A percentile compares a stretch with the other conserved stretches of the same genome.
Conservation (phyloP, 768 basidiomycete species). For the Hericium rajendrae region DNA sequence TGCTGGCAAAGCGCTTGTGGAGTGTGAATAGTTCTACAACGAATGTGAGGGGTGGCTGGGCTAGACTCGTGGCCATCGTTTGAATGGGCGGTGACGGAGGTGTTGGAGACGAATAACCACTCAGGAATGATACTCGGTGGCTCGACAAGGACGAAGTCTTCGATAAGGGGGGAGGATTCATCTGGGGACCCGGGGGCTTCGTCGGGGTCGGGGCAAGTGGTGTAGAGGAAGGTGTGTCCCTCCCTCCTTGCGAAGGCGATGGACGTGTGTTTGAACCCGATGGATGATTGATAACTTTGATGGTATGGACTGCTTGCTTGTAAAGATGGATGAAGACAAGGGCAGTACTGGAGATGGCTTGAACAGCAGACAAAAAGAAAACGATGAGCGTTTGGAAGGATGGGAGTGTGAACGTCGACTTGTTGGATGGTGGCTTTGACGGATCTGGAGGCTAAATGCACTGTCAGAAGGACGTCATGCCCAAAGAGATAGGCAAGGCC, state of each 20-base stretch:
- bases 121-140: background rate
- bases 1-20: slow-evolving; percentile 38
- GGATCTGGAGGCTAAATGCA: slow-evolving; percentile 16
- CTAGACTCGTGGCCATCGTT: slow-evolving; percentile 23
- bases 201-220: background rate
- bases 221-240: background rate
- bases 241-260: background rate
- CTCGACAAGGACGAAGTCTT: too few relatives aligned
- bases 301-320: slow-evolving; percentile 52
- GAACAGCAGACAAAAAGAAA: slow-evolving; percentile 64
- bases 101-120: background rate
- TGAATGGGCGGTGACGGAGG: background rate
- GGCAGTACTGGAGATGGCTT: slow-evolving; percentile 58
- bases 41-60: slow-evolving; percentile 34
- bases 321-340: slow-evolving; percentile 61
- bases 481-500: background rate
- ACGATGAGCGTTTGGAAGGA: slow-evolving; percentile 51
- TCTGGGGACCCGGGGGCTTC: background rate
- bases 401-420: slow-evolving; percentile 10
- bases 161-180: background rate
- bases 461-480: background rate
- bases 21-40: slow-evolving; percentile 40
- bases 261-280: background rate
- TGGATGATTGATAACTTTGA: slow-evolving; percentile 49
- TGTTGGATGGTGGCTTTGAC: slow-evolving; percentile 17